Conservation (phyloP, 2,329 filamentous ascomycete species). For the Aspergillus tubingensis region DNA sequence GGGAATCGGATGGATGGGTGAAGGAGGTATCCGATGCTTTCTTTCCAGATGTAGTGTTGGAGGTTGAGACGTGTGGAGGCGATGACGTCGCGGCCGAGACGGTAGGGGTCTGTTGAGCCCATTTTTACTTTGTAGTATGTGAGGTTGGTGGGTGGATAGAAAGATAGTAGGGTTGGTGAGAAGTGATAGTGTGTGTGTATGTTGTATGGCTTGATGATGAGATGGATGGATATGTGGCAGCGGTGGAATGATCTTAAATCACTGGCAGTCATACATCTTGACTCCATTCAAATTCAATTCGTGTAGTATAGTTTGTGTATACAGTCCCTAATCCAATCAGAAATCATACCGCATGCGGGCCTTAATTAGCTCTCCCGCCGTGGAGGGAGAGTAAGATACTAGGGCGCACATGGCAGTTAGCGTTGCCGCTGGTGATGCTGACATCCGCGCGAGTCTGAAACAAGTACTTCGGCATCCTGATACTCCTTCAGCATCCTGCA, state of each 20-base stretch:
- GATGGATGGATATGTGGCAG: not conserved
- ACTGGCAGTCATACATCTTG: not conserved
- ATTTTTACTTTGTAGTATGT: not conserved
- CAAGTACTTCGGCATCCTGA: not conserved
- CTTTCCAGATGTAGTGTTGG: constrained; percentile 9
- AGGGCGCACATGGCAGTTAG: not conserved
- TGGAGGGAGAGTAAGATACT: not conserved
- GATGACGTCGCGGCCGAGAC: not conserved
- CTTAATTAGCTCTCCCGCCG: not conserved
- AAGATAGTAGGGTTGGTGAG: not conserved
- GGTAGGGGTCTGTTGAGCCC: not conserved
- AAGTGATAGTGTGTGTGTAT: not conserved
- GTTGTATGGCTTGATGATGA: not conserved
- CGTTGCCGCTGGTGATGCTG: not conserved
- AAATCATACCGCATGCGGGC: not conserved
- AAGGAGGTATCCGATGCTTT: constrained; percentile 1
- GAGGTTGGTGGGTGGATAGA: not conserved
- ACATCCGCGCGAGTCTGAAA: not conserved
- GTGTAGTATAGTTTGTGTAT: too few relatives aligned
- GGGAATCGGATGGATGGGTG: constrained; percentile 3
- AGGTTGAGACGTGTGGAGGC: constrained; percentile 3
- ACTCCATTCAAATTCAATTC: too few relatives aligned
- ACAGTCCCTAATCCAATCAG: not conserved
- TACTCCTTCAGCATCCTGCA: not conserved
- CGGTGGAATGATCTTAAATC: not conserved